Conservation (phyloP, 768 basidiomycete genomes). For the Tubosaeta sp. region DNA sequence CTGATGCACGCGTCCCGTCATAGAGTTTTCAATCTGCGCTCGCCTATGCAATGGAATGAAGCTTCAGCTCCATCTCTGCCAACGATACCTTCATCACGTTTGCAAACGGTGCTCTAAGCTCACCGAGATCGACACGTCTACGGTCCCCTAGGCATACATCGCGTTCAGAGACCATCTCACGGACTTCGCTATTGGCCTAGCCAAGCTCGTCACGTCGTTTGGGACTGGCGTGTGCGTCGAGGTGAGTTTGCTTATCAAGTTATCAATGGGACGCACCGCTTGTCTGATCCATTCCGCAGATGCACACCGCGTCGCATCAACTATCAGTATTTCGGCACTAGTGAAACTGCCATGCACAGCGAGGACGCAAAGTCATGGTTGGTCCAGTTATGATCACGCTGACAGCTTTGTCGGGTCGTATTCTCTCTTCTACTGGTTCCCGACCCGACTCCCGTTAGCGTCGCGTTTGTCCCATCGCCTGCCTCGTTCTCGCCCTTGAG, state of each 20-base stretch:
- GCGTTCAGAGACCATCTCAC: conserved; percentile 81
- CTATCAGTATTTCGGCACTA: conserved; percentile 87
- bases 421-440: conserved; percentile 89
- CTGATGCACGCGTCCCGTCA: too few relatives aligned
- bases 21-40: too few relatives aligned
- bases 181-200: conserved; percentile 83
- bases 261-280: background rate
- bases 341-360: conserved; percentile 94
- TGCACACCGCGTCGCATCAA: conserved; percentile 87
- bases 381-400: background rate
- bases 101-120: conserved; percentile 13
- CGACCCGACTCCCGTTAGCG: conserved; percentile 74
- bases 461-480: conserved; percentile 80
- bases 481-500: conserved; percentile 69
- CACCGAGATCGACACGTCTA: conserved; percentile 66
- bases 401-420: conserved; percentile 58
- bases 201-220: conserved; percentile 92
- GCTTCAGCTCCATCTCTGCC: too few relatives aligned
- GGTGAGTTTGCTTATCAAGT: conserved; percentile 39
- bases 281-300: conserved; percentile 39
- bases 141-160: conserved; percentile 56
- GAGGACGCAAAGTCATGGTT: conserved; percentile 83
- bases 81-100: too few relatives aligned
- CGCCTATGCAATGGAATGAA: too few relatives aligned
- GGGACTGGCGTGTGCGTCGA: conserved; percentile 87